Percentiles rank a stretch among this genome's conserved stretches.
phyloP scores from a whole-genome alignment of 208 protist genomes.

The Acanthamoeba royreba region DNA sequence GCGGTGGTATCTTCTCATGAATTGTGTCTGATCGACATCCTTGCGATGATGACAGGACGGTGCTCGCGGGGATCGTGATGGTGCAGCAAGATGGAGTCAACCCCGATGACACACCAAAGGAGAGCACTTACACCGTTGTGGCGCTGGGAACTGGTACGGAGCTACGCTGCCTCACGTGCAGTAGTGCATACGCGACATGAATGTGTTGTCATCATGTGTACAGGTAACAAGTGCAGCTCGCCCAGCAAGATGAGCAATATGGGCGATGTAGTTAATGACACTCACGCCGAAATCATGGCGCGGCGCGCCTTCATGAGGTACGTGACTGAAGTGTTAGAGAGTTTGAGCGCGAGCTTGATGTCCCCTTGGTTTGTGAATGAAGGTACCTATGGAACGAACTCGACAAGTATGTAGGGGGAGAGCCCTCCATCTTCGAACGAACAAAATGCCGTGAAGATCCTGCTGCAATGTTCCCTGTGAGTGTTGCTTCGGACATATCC shows the following conservation, averaged over 20 bases:
- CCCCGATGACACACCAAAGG: neutral
- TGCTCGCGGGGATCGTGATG: conserved; percentile 44
- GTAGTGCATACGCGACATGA: too few species aligned
- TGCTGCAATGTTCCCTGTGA: neutral
- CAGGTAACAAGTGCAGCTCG: conserved; percentile 57
- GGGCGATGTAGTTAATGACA: conserved; percentile 61
- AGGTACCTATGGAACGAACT: conserved; percentile 10
- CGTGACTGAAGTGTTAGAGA: neutral
- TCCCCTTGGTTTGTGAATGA: neutral
- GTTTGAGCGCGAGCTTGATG: neutral
- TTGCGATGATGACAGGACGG: conserved; percentile 63
- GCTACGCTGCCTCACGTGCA: neutral
- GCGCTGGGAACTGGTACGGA: neutral
- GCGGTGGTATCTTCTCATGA: too few species aligned
- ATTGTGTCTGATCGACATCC: too few species aligned
- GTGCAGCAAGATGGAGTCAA: neutral
- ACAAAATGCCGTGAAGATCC: neutral
- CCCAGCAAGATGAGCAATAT: neutral
- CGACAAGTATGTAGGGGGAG: neutral
- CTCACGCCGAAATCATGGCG: conserved; percentile 59
- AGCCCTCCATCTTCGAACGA: neutral
- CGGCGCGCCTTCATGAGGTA: conserved; percentile 51
- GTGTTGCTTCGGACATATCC: neutral
- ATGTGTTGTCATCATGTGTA: neutral
- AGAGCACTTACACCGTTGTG: neutral